Evolutionary conservation across 495 filamentous ascomycete genomes (phyloP), one percentile per base, ranked within the genome.

Genomic region (Hypoxylon trugodes): DNA sequence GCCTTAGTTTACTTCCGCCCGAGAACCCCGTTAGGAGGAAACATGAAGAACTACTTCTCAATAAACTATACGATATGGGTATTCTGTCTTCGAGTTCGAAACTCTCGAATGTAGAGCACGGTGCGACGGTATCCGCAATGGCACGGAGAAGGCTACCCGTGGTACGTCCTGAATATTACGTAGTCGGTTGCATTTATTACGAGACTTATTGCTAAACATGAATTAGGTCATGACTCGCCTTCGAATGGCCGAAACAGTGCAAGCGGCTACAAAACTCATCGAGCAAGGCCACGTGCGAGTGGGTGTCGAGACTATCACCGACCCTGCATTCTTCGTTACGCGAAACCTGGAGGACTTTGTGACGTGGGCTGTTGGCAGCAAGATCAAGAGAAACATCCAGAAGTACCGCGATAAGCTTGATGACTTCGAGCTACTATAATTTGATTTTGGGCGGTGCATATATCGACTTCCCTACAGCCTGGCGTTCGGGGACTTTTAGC

Each of bases 261-360:
- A 89, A 66, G 87, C 87, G 40, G 89, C 94, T 6, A 86, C 87
- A 5, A 92, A 90, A 66, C 89, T 96, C 66, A 88, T 98, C 55
- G 94, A 98, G 76, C 93, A 97, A 66, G 95, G 95, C 1, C 96
- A 98, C 77, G 92, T 98, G 1, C 83, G 95, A 22, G 93, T 98
- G 3, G 96, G 95, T 3, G 89, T 91, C 0, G 93, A 98, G 65
- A 89, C 95, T 18, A 84, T 98, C 18, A 94, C 87, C 12, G 95
- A 98, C 74, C 87, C 93, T 7, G 89, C 89, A 0, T 91, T 85
- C 66, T 76, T 92, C 45, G 89, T 93, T 12, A 89, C 87, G 25
- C 77, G 89, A 58, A 91, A 87, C 66, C 90, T 96, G 87, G 95
- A 98, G 78, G 95, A 98, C 75, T 97, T 94, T 57, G 89, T 98